Evolutionary conservation across 2,329 filamentous ascomycete genomes (phyloP).

Genomic region (Aureobasidium zeae): DNA sequence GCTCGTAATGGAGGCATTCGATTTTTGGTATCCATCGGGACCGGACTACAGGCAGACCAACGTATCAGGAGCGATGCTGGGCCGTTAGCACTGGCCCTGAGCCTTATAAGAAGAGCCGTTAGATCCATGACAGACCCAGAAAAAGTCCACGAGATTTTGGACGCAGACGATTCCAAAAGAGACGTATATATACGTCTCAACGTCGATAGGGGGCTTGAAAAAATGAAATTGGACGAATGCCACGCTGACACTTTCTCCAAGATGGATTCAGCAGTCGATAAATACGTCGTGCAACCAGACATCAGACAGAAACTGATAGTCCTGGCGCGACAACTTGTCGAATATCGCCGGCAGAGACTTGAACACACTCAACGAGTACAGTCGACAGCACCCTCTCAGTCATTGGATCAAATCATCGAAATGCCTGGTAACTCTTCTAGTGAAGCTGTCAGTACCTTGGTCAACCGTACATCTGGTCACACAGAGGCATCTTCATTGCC

Average conservation of each 20-base stretch:
- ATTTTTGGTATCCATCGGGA: conserved; percentile 12
- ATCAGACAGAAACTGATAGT: background rate
- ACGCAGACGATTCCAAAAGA: background rate
- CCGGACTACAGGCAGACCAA: background rate
- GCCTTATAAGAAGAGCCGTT: background rate
- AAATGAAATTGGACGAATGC: conserved; percentile 13
- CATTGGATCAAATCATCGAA: no score
- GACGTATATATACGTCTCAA: conserved; percentile 9
- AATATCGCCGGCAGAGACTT: conserved; percentile 7
- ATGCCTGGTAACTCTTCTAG: no score
- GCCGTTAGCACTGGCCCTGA: background rate
- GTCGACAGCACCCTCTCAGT: no score
- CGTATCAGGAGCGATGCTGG: background rate
- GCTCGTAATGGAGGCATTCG: background rate
- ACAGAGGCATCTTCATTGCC: no score
- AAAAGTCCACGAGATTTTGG: background rate
- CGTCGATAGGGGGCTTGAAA: background rate
- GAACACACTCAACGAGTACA: no score
- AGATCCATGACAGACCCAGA: conserved; percentile 8
- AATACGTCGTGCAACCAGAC: background rate
- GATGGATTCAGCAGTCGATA: background rate
- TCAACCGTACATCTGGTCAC: no score
- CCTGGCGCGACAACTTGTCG: conserved; percentile 1
- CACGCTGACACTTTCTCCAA: background rate
- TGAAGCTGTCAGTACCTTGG: no score